These are phyloP conservation scores for Xanthoceras sorbifolium DNA, from an alignment of 345 rosid species.

Conservation along the genomic window DNA sequence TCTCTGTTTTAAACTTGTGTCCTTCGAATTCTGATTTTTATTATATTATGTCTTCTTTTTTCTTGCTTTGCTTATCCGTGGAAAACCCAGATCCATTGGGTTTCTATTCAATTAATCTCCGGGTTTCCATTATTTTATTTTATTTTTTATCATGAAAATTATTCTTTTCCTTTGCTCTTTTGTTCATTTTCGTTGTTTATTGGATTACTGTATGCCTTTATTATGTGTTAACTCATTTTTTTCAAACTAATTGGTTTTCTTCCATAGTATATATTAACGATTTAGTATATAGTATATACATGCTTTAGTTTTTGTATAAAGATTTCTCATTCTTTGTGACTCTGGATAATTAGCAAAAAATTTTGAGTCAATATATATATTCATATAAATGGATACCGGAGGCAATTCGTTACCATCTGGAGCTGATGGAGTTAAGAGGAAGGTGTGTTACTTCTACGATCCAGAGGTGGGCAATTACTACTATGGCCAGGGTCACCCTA, in stretches of 20 bases:
- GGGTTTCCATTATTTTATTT: not conserved
- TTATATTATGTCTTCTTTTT: not conserved
- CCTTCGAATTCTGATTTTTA: not conserved
- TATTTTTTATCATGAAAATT: not conserved
- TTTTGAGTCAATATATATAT: not conserved
- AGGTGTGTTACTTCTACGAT: constrained; percentile 64
- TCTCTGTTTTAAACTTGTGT: not conserved
- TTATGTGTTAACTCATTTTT: not conserved
- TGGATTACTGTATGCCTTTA: not conserved
- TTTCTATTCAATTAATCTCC: not conserved
- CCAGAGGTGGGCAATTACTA: constrained; percentile 72
- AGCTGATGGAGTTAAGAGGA: constrained; percentile 62
- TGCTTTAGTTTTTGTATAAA: not conserved
- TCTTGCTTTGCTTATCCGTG: not conserved
- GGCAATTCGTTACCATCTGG: constrained; percentile 61
- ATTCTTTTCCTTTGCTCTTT: not conserved
- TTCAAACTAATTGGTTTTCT: not conserved
- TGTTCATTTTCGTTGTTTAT: not conserved
- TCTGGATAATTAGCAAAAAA: not conserved
- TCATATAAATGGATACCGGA: constrained; percentile 39
- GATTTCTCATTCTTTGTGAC: constrained; percentile 1
- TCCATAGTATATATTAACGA: too few relatives aligned
- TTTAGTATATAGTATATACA: too few relatives aligned
- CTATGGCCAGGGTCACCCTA: constrained; percentile 66
- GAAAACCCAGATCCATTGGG: not conserved